Evolutionary conservation across 169 alveolate species (phyloP).

Genomic region (Perkinsus chesapeaki): DNA sequence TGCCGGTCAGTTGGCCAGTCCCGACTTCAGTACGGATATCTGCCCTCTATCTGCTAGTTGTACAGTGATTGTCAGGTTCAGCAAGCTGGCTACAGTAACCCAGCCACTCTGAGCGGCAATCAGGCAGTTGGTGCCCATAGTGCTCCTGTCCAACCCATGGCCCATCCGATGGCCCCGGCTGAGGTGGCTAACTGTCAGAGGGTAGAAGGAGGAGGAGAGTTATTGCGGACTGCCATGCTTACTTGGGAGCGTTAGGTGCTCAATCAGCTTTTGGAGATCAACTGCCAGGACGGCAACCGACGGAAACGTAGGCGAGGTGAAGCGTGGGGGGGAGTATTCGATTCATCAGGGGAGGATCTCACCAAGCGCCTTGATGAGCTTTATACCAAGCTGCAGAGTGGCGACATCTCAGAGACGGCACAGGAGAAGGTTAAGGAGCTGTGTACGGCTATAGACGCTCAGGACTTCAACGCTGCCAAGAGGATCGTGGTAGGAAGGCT

Average conservation of each 20-base stretch:
- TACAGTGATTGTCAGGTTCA: neutral
- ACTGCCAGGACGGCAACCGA: neutral
- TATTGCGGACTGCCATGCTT: no score
- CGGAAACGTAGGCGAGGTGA: neutral
- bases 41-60: neutral
- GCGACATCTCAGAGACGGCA: slow-evolving; percentile 27
- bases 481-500: slow-evolving; percentile 2
- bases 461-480: slow-evolving; percentile 23
- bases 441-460: slow-evolving; percentile 25
- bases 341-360: neutral
- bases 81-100: neutral
- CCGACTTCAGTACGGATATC: neutral
- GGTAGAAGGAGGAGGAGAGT: neutral
- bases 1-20: neutral
- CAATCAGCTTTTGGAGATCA: neutral
- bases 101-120: neutral
- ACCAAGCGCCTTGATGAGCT: slow-evolving; percentile 28
- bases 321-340: neutral
- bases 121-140: neutral
- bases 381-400: slow-evolving; percentile 25
- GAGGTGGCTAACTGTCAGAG: neutral
- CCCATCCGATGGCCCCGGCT: neutral
- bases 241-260: no score
- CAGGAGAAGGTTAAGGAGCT: slow-evolving; percentile 25
- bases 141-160: neutral